Conservation (phyloP, 345 rosid genomes). For the Moricandia moricandioides region DNA sequence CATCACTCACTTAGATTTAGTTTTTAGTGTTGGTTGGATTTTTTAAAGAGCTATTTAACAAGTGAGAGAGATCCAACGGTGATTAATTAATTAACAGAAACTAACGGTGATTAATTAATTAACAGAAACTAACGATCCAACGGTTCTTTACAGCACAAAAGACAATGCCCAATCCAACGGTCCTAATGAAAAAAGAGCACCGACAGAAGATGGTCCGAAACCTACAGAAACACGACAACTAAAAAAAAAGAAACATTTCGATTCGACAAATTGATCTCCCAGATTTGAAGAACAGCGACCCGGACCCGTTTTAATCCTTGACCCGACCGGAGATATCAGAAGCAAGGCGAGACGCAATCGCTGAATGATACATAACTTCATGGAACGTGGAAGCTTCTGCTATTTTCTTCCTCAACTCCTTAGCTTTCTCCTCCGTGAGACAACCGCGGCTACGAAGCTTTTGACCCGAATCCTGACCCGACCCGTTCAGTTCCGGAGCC, state of each 20-base stretch:
- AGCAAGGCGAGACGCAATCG: conserved; percentile 72
- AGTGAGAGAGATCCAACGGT: background rate
- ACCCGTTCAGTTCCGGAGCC: background rate
- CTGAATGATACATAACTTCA: conserved; percentile 77
- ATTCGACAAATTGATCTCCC: conserved; percentile 3
- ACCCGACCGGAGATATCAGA: conserved; percentile 43
- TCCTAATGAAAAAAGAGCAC: conserved; percentile 27
- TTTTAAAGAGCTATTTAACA: too few relatives aligned
- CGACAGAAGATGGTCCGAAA: conserved; percentile 18
- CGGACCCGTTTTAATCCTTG: conserved; percentile 22
- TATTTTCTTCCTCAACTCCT: conserved; percentile 51
- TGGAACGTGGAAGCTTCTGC: conserved; percentile 52
- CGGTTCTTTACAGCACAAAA: conserved; percentile 20
- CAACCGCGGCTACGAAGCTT: conserved; percentile 43
- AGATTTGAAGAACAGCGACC: conserved; percentile 17
- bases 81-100: background rate
- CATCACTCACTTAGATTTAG: too few relatives aligned
- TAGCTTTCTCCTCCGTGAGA: conserved; percentile 76
- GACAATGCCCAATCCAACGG: conserved; percentile 32
- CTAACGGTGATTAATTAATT: background rate
- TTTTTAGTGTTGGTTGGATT: too few relatives aligned
- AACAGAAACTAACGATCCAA: conserved; percentile 10
- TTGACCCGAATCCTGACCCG: conserved; percentile 36
- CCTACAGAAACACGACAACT: background rate
- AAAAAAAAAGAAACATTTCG: background rate